phyloP scores from a whole-genome alignment of 371 early-diverging fungal genomes.

The Mortierella sp. region DNA sequence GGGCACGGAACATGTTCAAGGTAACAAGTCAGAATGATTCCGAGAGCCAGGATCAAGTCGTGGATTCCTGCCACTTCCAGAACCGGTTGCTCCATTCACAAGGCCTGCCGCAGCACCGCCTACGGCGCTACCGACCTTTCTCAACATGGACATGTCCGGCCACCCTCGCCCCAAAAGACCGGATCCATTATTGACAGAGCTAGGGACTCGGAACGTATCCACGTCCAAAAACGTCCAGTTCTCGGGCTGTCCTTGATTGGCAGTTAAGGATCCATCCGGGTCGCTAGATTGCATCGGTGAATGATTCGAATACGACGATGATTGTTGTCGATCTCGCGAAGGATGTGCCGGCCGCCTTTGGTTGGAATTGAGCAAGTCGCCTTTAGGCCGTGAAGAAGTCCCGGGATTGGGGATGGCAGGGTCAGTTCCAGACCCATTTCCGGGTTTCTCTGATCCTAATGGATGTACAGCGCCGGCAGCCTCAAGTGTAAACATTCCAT shows the following conservation, averaged over 20 bases:
- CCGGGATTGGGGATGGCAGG: neutral
- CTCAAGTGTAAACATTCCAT: slow-evolving; percentile 36
- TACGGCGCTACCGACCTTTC: slow-evolving; percentile 41
- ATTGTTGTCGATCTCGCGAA: slow-evolving; percentile 25
- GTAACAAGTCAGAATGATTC: too few species aligned
- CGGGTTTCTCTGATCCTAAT: neutral
- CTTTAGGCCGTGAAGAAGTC: neutral
- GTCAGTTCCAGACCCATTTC: neutral
- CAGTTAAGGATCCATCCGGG: neutral
- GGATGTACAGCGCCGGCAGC: neutral
- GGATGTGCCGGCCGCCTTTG: slow-evolving; percentile 40
- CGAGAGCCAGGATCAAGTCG: slow-evolving; percentile 7
- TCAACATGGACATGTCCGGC: slow-evolving; percentile 39
- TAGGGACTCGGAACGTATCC: slow-evolving; percentile 36
- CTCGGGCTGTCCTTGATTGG: slow-evolving; percentile 29
- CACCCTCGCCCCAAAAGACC: slow-evolving; percentile 41
- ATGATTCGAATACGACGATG: slow-evolving; percentile 4
- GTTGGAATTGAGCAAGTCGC: slow-evolving; percentile 1
- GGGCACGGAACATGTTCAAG: too few species aligned
- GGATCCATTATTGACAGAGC: slow-evolving; percentile 23
- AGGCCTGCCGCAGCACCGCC: slow-evolving; percentile 41
- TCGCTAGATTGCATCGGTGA: neutral
- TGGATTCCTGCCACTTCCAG: too few species aligned
- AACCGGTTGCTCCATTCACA: slow-evolving; percentile 27
- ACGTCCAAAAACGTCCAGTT: slow-evolving; percentile 52